Conservation (phyloP, 805 yeast species). For the Wickerhamomyces tratensis region DNA sequence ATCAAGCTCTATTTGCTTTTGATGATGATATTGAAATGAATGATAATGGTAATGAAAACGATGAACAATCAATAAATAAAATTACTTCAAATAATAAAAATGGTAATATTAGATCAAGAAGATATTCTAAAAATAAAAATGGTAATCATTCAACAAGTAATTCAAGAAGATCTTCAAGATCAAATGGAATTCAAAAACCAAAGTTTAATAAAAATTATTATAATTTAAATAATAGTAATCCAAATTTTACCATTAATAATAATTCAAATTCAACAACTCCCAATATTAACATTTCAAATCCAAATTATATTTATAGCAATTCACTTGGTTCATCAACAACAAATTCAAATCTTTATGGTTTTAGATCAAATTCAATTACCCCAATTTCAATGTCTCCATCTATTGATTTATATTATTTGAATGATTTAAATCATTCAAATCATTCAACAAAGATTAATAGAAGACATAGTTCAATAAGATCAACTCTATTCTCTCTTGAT, state of each 20-base stretch:
- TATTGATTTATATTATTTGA: conserved; percentile 9
- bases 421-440: neutral
- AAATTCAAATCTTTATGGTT: neutral
- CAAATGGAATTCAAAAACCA: conserved; percentile 17
- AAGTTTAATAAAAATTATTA: conserved; percentile 1
- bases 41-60: conserved; percentile 7
- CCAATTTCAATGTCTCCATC: conserved; percentile 23
- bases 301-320: no score
- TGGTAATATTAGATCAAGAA: conserved; percentile 2
- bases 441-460: conserved; percentile 4
- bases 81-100: conserved; percentile 4
- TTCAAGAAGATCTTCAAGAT: conserved; percentile 6
- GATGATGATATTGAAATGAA: conserved; percentile 24
- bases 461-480: conserved; percentile 26
- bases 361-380: conserved; percentile 25
- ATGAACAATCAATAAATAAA: conserved; percentile 1
- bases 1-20: conserved; percentile 19
- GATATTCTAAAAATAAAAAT: conserved; percentile 4
- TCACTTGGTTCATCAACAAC: no score
- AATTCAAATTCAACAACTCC: neutral
- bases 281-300: no score
- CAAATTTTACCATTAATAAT: conserved; percentile 1
- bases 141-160: conserved; percentile 1
- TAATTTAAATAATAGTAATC: neutral
- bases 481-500: conserved; percentile 24